Base-by-base conservation (phyloP, 345 rosid genomes). In the Aquilaria malaccensis region DNA sequence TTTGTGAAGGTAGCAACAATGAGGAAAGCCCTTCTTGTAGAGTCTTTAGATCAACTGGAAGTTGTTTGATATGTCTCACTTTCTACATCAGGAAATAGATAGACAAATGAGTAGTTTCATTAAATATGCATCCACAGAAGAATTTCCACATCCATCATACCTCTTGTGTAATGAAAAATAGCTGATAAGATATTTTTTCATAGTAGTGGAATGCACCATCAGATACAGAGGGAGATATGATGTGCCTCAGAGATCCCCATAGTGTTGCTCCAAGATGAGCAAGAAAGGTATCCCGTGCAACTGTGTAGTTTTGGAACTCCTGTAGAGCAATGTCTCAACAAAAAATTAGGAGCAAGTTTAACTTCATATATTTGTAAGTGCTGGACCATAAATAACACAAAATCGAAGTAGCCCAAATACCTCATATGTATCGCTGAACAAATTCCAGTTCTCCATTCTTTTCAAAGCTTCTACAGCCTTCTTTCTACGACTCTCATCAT, bases 141-240 rank as follows among this genome's bases (percentile, higher is more conserved):
- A 15, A 63, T 59, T 62, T 50, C 7, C 29, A 52, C 54, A 60
- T 29, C 50, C 45, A 61, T 14, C 76, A 75, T 74, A 94, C 99
- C 96, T 94, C 99, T 69, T 81, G 91, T 29, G 97, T 91, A 70
- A 95, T 74, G 72, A 95, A 95, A 72, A 86, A 81, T 63, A 95
- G 80, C 78, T 95, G 99, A 72, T 91, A 94, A 43, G 95, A 88
- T 73, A 94, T 78, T 77, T 82, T 88, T 76, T 91, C 99, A 71
- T 94, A 94, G 73, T 84, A 81, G 74, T 94, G 99, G 79, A 88
- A 94, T 74, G 96, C 90, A 67, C 97, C 99, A 72, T 91, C 97
- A 69, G 95, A 87, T 72, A 91, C 75, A 60, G 97, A 95, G 54
- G 97, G 99, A 54, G 99, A 86, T 68, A 88, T 61, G 62, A 95